phyloP scores from a whole-genome alignment of 495 filamentous ascomycete genomes.

The Hyaloscypha hepaticicola region DNA sequence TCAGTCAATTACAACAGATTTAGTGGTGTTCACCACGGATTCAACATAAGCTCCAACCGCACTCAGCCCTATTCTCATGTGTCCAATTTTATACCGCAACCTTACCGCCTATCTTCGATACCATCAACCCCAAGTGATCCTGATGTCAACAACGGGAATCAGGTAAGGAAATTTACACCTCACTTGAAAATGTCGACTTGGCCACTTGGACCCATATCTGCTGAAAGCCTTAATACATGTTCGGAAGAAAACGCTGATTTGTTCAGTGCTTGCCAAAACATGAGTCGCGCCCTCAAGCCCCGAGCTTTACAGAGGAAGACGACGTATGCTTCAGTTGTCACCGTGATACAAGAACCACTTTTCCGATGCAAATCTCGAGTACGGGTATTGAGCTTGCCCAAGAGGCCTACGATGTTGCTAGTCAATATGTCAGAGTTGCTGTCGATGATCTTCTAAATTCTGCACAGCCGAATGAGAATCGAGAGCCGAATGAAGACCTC shows the following conservation, averaged over 20 bases:
- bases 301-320: not conserved
- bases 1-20: not conserved
- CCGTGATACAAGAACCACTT: not conserved
- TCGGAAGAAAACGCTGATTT: no score
- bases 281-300: no score
- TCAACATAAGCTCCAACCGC: conserved; percentile 3
- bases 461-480: not conserved
- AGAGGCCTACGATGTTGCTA: not conserved
- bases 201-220: no score
- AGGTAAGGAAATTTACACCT: not conserved
- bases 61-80: not conserved
- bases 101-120: not conserved
- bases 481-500: not conserved
- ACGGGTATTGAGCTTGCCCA: not conserved
- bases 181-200: no score
- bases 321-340: not conserved
- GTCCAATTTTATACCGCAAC: not conserved
- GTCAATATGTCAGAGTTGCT: not conserved
- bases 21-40: conserved; percentile 12
- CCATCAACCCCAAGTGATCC: not conserved
- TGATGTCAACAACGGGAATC: not conserved
- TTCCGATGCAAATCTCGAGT: not conserved
- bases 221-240: no score
- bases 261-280: no score
- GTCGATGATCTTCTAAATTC: not conserved